Evolutionary conservation across 1,139 yeast species (phyloP).

Genomic region (Pichia sp.): DNA sequence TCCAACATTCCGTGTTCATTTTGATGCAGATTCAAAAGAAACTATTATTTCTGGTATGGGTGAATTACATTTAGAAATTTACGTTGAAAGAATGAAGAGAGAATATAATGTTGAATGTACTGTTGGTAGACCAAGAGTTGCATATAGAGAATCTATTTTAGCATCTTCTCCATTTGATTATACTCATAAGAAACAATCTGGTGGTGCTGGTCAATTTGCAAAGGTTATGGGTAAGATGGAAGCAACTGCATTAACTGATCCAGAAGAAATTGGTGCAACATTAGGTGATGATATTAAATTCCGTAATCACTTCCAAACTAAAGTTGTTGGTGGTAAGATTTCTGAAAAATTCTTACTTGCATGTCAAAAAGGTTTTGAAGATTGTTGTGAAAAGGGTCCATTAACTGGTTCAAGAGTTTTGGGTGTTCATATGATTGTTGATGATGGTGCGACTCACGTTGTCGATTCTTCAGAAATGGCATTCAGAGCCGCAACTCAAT

Average conservation of each 20-base stretch:
- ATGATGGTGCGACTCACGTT: conserved; percentile 96
- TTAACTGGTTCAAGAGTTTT: conserved; percentile 89
- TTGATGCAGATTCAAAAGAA: conserved; percentile 88
- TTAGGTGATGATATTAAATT: conserved; percentile 27
- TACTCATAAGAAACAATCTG: conserved; percentile 96
- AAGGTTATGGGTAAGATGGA: conserved; percentile 83
- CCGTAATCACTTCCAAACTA: conserved; percentile 68
- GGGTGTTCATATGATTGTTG: conserved; percentile 87
- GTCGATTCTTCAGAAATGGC: conserved; percentile 97
- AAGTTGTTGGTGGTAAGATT: conserved; percentile 94
- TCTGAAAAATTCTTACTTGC: conserved; percentile 93
- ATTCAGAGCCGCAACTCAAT: conserved; percentile 84
- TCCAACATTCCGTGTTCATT: conserved; percentile 93
- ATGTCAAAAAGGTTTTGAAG: conserved; percentile 93
- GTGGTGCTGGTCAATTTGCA: conserved; percentile 99
- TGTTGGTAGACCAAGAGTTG: conserved; percentile 96
- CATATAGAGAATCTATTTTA: conserved; percentile 91
- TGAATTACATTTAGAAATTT: conserved; percentile 91
- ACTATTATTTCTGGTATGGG: conserved; percentile 99
- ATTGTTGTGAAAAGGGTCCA: conserved; percentile 94
- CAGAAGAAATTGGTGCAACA: conserved; percentile 30
- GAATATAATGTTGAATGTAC: conserved; percentile 94
- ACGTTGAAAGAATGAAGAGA: conserved; percentile 95
- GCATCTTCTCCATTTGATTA: conserved; percentile 75
- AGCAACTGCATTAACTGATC: conserved; percentile 46